Conservation (phyloP, 148 eudicot genomes). For the Dysphania ambrosioides region DNA sequence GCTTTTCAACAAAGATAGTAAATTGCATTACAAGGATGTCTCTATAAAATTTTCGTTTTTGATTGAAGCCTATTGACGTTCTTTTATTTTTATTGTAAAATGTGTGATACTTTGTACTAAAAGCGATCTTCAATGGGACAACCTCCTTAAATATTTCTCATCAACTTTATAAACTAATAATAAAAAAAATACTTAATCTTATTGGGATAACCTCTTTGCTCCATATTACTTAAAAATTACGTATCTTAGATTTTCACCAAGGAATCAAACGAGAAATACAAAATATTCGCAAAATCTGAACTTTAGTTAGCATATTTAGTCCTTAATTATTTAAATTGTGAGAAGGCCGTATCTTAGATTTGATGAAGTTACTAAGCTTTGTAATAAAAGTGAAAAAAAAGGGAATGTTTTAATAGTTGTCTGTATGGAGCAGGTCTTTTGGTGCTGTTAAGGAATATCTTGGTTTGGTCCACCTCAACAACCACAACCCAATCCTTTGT, state of each 20-base stretch:
- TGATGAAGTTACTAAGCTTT: background rate
- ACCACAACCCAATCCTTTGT: background rate
- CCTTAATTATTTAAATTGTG: background rate
- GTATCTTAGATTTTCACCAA: background rate
- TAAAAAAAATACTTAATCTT: too few species aligned
- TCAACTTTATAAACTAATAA: too few species aligned
- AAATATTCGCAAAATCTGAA: background rate
- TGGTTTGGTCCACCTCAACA: slow-evolving; percentile 11
- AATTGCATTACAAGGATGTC: slow-evolving; percentile 5
- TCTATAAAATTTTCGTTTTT: background rate
- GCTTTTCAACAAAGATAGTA: background rate
- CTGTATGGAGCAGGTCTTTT: slow-evolving; percentile 26
- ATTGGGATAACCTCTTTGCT: background rate
- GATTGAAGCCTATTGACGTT: background rate
- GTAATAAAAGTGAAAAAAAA: slow-evolving; percentile 23
- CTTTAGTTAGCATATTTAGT: slow-evolving; percentile 11
- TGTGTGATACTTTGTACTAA: too few species aligned
- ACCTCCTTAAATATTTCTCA: too few species aligned
- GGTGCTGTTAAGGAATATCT: slow-evolving; percentile 32
- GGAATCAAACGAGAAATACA: background rate
- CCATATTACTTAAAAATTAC: background rate
- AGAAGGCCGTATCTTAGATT: background rate
- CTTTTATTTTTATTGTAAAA: too few species aligned
- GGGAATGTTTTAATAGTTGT: slow-evolving; percentile 22
- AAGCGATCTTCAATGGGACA: too few species aligned